These are phyloP conservation scores for Raffaelea ambrosiae DNA, from an alignment of 2,329 filamentous ascomycete genomes.

Conservation along the genomic window DNA sequence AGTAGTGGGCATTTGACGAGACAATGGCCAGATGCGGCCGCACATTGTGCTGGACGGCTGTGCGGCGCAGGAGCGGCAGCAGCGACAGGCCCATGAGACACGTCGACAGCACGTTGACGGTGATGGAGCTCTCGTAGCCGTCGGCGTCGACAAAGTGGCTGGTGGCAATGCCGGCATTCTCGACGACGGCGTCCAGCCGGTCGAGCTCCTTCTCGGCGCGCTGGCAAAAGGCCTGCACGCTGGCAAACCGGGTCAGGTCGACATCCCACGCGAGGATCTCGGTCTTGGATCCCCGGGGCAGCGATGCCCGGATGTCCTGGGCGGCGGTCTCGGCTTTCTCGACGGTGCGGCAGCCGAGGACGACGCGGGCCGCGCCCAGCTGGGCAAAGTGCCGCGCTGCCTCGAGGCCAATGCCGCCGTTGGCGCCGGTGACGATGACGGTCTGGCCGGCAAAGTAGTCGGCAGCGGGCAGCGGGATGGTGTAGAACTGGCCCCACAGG, in stretches of 20 bases:
- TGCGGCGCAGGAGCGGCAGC: conserved; percentile 30
- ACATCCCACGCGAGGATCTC: conserved; percentile 39
- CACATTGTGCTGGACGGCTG: conserved; percentile 22
- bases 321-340: conserved; percentile 30
- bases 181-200: conserved; percentile 32
- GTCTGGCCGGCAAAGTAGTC: conserved; percentile 18
- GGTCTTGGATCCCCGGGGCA: conserved; percentile 4
- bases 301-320: conserved; percentile 22
- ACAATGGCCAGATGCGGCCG: conserved; percentile 29
- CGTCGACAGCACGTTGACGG: conserved; percentile 38
- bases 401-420: conserved; percentile 28
- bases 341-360: conserved; percentile 27
- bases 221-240: conserved; percentile 31
- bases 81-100: conserved; percentile 34
- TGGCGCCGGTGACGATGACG: conserved; percentile 29
- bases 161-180: conserved; percentile 29
- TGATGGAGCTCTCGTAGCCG: conserved; percentile 32
- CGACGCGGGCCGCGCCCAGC: conserved; percentile 26
- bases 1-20: conserved; percentile 27
- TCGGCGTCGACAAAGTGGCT: conserved; percentile 9
- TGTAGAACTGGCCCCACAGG: conserved; percentile 12
- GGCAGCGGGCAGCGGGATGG: conserved; percentile 13
- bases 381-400: conserved; percentile 26
- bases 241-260: conserved; percentile 38
- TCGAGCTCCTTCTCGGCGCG: conserved; percentile 21